These are phyloP conservation scores for Stagonosporopsis rhizophila DNA, from an alignment of 2,329 filamentous ascomycete species.

Conservation along the genomic window DNA sequence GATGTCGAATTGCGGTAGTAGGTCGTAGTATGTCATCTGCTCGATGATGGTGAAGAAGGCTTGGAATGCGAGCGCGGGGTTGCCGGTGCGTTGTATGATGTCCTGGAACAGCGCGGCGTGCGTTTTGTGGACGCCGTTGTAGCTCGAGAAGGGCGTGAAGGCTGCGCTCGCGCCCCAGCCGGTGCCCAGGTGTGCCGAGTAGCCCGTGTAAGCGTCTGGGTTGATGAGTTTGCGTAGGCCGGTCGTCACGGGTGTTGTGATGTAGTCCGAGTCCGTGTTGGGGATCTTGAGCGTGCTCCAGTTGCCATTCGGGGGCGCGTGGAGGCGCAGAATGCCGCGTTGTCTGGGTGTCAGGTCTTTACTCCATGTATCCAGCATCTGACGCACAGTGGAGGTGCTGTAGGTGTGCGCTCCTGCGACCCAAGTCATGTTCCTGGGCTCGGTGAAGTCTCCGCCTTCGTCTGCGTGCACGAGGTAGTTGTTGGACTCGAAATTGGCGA, in stretches of 20 bases:
- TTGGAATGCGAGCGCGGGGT: constrained; percentile 22
- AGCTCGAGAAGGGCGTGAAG: not conserved
- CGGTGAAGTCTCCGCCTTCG: not conserved
- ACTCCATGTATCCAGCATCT: not conserved
- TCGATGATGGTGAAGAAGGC: constrained; percentile 13
- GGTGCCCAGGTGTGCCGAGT: not conserved
- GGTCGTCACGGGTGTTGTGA: not conserved
- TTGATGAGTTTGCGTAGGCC: not conserved
- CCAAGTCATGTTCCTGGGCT: constrained; percentile 3
- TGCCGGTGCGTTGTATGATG: constrained; percentile 7
- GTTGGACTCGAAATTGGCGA: not conserved
- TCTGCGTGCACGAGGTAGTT: not conserved
- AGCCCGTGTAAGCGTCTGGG: not conserved
- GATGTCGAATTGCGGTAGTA: constrained; percentile 14
- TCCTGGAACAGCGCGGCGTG: constrained; percentile 19
- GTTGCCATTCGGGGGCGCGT: not conserved
- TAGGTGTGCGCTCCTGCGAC: not conserved
- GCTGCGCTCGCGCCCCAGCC: not conserved
- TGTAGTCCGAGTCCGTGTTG: not conserved
- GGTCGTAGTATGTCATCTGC: constrained; percentile 22
- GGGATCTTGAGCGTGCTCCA: not conserved
- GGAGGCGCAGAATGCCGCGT: constrained; percentile 3
- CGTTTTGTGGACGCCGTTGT: not conserved
- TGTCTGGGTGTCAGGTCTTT: not conserved
- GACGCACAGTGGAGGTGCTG: not conserved